A percentile compares a stretch with the other conserved stretches of the same genome.
Evolutionary conservation across 192 early-diverging fungal species (phyloP).

Genomic region (Coemansia sp.): DNA sequence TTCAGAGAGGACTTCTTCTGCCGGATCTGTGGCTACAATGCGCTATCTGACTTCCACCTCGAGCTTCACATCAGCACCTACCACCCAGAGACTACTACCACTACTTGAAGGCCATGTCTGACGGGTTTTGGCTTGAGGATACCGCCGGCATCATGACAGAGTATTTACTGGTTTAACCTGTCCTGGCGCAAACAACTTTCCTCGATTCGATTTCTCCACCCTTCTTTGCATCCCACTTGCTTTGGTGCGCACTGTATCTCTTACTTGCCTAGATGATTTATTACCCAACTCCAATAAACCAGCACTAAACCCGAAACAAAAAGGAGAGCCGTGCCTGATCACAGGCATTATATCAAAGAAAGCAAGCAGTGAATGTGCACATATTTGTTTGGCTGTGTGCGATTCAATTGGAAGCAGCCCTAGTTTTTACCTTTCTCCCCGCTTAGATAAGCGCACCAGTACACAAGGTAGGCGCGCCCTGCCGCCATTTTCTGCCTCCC

Average conservation of each 20-base stretch:
- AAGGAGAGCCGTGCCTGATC: neutral
- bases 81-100: constrained; percentile 1
- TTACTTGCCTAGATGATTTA: neutral
- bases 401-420: too few relatives aligned
- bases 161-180: neutral
- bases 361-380: too few relatives aligned
- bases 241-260: neutral
- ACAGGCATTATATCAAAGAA: neutral
- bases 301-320: neutral
- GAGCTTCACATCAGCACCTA: constrained; percentile 29
- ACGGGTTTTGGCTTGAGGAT: neutral
- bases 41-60: constrained; percentile 39
- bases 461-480: neutral
- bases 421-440: neutral
- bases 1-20: constrained; percentile 46
- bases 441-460: neutral
- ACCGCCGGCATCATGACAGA: neutral
- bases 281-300: constrained; percentile 1
- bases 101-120: too few relatives aligned
- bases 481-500: neutral
- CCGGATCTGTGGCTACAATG: constrained; percentile 49
- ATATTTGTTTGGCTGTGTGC: too few relatives aligned
- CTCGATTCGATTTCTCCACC: too few relatives aligned
- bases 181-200: neutral
- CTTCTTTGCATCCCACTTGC: neutral